Base-by-base conservation (phyloP, 495 filamentous ascomycete species). In the Parathielavia hyrcaniae region DNA sequence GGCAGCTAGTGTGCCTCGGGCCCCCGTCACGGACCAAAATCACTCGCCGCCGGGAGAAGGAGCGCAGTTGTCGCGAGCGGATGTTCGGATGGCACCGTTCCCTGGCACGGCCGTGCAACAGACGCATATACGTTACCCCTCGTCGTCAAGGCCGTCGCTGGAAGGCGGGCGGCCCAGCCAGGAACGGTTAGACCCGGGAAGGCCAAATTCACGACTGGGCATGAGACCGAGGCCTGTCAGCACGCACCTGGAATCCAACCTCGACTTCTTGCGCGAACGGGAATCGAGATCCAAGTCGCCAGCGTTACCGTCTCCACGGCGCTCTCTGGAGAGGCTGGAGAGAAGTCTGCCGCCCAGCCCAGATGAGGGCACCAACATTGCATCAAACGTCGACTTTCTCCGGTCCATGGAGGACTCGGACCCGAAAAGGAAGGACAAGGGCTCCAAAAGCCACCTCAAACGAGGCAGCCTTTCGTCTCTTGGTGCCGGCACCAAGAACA, bases 361-460 rank as follows among this genome's bases (percentile, higher is more conserved):
- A 12, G 77, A 78, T 38, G 82, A 84, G n/a, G 83, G 83, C 39
- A 77, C 75, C 39, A 86, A 83, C 55, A 95, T 97, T 53, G 79
- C 84, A 52, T 93, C 90, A 7, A 90, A 95, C 62, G 83, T 97
- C 17, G 92, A 95, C 53, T 97, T 90, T 66, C 76, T 97, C 4
- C 85, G 87, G 26, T 81, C 82, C 0, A 89, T 88, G 78, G 91
- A 97, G 68, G 79, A 80, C 38, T 72, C 76, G 4, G 83, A 84
- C 38, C 82, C 85, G 62, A 85, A 84, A 50, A 84, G 86, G 62
- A 89, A 91, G 62, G 82, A 89, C 14, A 78, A 75, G 47, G 81
- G 79, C 60, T 75, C 73, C 50, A 91, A 87, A 14, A 38, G 43
- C 64, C 89, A 96, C 64, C 73, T 71, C 46, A 97, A 97, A 67